Evolutionary conservation across 1,284 basidiomycete species (phyloP).

Genomic region (Wallemia hederae): DNA sequence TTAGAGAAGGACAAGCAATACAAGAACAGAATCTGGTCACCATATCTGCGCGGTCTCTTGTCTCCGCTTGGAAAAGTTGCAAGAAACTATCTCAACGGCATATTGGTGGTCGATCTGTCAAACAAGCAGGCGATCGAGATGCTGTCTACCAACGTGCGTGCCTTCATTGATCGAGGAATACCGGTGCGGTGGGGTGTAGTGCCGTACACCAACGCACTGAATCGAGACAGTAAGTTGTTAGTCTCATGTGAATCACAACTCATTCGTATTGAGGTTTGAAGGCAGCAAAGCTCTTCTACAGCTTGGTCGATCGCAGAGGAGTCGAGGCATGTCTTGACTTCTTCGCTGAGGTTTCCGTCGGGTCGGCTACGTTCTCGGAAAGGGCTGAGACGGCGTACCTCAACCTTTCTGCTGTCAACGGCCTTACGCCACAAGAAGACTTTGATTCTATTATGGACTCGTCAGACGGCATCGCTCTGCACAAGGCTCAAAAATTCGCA

Average conservation of each 20-base stretch:
- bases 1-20: neutral
- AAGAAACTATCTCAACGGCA: neutral
- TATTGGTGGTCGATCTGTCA: neutral
- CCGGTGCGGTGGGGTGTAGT: neutral
- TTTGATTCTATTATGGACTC: neutral
- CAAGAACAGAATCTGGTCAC: neutral
- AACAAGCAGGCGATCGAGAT: neutral
- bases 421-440: neutral
- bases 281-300: neutral
- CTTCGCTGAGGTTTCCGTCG: neutral
- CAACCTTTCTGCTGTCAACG: neutral
- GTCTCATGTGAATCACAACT: neutral
- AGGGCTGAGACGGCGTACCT: neutral
- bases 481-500: neutral
- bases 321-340: neutral
- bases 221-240: neutral
- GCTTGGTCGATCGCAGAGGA: neutral
- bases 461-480: neutral
- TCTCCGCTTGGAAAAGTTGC: neutral
- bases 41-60: neutral
- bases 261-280: neutral
- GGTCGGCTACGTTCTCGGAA: neutral
- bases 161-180: neutral
- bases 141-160: neutral
- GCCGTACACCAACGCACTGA: neutral